Base-by-base conservation (phyloP, 2,329 filamentous ascomycete species). In the Epichloe scottii region DNA sequence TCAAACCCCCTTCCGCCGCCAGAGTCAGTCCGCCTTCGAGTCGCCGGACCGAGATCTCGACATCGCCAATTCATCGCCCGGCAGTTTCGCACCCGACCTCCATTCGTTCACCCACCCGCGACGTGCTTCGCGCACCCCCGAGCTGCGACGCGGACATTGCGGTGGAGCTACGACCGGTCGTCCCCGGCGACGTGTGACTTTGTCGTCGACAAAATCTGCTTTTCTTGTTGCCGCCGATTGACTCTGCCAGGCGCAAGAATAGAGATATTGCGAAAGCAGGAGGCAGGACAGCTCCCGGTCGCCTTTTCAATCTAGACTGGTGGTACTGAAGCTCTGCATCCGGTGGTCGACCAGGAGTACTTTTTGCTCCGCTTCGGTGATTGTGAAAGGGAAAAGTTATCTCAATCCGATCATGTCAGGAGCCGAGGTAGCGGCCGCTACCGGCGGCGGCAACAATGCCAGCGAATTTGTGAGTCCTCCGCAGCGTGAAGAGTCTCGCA, bases 381-480 rank as follows among this genome's bases (percentile, higher is more conserved):
- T 23, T 43, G 15, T 11, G 4, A 33, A 33, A 10, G 19, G 3
- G 17, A 14, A 33, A 41, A 17, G 15, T 11, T 12, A 40, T 49
- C 26, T 17, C 19, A 33, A n/a, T 41, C 26, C 34, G 3, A 37
- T 33, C 50, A 68, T 68, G 66, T 68, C 66, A 52, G 63, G 60
- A 49, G 58, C 63, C 46, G 66, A 68, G 51, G 55, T 59, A 51
- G 57, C 60, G 41, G 53, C 63, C 42, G 57, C 62, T 64, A 60
- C 69, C 62, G 62, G 58, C 58, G 71, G 72, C 55, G 71, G 72
- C 63, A 93, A 87, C 70, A 95, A 88, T 73, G 94, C 89, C 56
- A 95, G 89, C 77, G 89, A 95, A 74, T 95, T 95, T 78, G 89
- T 95, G 75, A 76, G 87, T 85, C 44, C 12, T 39, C 15, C 5